phyloP scores from a whole-genome alignment of 129 eudicot genomes.

The Logfia minima region DNA sequence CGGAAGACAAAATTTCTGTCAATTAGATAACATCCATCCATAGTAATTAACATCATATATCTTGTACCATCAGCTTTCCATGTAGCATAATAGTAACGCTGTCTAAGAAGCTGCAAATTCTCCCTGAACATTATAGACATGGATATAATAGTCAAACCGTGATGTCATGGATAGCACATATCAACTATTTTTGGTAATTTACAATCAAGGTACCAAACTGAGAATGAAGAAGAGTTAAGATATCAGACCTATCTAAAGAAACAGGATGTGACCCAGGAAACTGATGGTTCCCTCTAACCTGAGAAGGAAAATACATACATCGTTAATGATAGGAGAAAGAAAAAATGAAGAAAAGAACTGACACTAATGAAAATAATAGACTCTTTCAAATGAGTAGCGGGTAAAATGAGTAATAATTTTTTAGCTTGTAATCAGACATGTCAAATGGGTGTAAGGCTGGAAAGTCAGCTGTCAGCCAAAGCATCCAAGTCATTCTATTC shows the following conservation, averaged over 20 bases:
- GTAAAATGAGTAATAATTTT: not conserved
- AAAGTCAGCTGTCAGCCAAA: not conserved
- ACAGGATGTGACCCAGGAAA: constrained; percentile 99
- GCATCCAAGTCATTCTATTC: not conserved
- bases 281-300: constrained; percentile 77
- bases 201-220: constrained; percentile 8
- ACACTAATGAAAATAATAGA: not conserved
- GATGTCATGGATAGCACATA: too few species aligned
- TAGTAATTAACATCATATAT: constrained; percentile 91
- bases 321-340: constrained; percentile 17
- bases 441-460: not conserved
- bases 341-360: not conserved
- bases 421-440: not conserved
- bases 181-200: not conserved
- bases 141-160: not conserved
- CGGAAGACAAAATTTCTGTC: constrained; percentile 92
- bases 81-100: constrained; percentile 95
- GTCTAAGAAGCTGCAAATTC: constrained; percentile 86
- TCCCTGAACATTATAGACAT: constrained; percentile 56
- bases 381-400: not conserved
- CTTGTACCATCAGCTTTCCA: constrained; percentile 99
- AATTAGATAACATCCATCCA: constrained; percentile 90
- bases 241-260: constrained; percentile 79
- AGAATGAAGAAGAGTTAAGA: constrained; percentile 13
- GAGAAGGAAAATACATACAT: constrained; percentile 27